Evolutionary conservation across 108 stramenopile genomes (phyloP).

Genomic region (Nannochloropsis oceanica): DNA sequence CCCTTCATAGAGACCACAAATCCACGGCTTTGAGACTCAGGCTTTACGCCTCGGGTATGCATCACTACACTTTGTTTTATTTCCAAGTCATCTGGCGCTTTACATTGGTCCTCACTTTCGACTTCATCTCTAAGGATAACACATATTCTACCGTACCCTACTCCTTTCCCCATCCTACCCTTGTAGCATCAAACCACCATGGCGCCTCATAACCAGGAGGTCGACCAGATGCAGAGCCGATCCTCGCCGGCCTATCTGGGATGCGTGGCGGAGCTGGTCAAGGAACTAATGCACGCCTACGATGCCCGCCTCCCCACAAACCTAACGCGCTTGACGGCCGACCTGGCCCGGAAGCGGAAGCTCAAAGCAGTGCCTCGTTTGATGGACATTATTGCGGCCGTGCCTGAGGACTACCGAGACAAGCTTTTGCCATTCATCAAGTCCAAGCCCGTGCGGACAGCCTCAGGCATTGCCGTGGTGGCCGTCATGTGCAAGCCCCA

Average conservation of each 20-base stretch:
- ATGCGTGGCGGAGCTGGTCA: slow-evolving; percentile 42
- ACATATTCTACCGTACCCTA: too few relatives aligned
- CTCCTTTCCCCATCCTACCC: too few relatives aligned
- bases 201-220: neutral
- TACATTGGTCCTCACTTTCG: too few relatives aligned
- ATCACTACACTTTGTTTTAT: too few relatives aligned
- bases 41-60: too few relatives aligned
- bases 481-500: slow-evolving; percentile 93
- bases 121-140: too few relatives aligned
- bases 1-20: too few relatives aligned
- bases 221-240: neutral
- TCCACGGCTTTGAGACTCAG: too few relatives aligned
- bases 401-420: slow-evolving; percentile 57
- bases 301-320: slow-evolving; percentile 57
- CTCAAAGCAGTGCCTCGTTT: slow-evolving; percentile 64
- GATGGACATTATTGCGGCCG: slow-evolving; percentile 69
- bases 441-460: slow-evolving; percentile 81
- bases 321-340: slow-evolving; percentile 62
- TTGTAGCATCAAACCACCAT: neutral
- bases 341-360: slow-evolving; percentile 59
- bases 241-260: neutral
- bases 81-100: too few relatives aligned
- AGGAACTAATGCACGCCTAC: slow-evolving; percentile 62
- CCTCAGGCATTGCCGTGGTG: slow-evolving; percentile 77
- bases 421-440: slow-evolving; percentile 65